phyloP scores from a whole-genome alignment of 2,329 filamentous ascomycete genomes.

The Trematosphaeria pertusa region DNA sequence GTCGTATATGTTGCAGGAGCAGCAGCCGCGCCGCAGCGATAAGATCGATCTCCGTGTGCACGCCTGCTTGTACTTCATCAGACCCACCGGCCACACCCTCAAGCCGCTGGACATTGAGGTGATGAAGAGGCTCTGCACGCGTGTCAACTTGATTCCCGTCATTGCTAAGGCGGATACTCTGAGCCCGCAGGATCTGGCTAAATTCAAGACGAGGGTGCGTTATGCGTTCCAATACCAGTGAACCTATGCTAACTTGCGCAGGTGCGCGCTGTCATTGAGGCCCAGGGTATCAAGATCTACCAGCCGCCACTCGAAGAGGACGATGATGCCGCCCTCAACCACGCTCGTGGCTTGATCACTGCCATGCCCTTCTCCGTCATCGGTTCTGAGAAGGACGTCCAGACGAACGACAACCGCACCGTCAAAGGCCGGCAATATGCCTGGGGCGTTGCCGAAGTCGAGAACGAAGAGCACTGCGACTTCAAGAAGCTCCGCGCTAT shows the following conservation, averaged over 20 bases:
- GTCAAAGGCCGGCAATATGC: constrained; percentile 99
- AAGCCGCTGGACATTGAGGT: constrained; percentile 99
- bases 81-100: constrained; percentile 95
- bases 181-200: constrained; percentile 87
- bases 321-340: constrained; percentile 92
- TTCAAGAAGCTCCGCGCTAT: constrained; percentile 99
- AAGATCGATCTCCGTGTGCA: constrained; percentile 99
- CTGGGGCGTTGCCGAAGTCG: constrained; percentile 98
- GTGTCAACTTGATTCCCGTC: constrained; percentile 97
- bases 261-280: constrained; percentile 95
- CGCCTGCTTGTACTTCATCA: constrained; percentile 98
- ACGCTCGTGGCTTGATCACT: constrained; percentile 91
- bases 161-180: constrained; percentile 98
- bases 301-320: constrained; percentile 97
- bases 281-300: constrained; percentile 99
- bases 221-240: not conserved
- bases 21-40: constrained; percentile 95
- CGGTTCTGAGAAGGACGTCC: constrained; percentile 98
- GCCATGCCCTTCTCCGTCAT: constrained; percentile 99
- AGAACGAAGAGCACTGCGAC: constrained; percentile 99
- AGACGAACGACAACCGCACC: constrained; percentile 92
- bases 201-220: constrained; percentile 93
- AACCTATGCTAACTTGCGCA: constrained; percentile 49
- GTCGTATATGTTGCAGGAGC: constrained; percentile 99
- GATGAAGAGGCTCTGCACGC: constrained; percentile 98